These are phyloP conservation scores for Biscutella laevigata DNA, from an alignment of 441 rosid species.

Conservation along the genomic window DNA sequence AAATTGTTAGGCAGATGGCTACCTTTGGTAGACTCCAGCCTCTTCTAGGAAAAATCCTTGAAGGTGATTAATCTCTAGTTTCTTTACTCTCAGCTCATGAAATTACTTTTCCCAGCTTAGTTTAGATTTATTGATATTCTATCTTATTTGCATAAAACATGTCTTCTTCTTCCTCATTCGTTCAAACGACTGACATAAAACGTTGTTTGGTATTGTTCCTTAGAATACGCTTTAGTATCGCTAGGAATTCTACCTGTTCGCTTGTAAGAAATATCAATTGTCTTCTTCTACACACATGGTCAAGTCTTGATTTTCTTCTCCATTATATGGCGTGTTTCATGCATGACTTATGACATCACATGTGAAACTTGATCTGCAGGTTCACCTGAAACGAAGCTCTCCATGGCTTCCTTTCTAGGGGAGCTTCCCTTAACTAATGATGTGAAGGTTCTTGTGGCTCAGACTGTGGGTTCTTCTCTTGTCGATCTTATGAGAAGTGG, in stretches of 20 bases:
- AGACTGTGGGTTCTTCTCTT: slow-evolving; percentile 71
- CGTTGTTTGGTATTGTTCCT: not conserved
- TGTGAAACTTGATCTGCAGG: slow-evolving; percentile 46
- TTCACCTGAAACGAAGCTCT: slow-evolving; percentile 64
- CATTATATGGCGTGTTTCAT: not conserved
- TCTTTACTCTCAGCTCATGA: not conserved
- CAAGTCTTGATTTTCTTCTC: not conserved
- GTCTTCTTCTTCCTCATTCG: not conserved
- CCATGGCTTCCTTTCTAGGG: slow-evolving; percentile 86
- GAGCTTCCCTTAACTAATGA: slow-evolving; percentile 76
- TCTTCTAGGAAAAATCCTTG: slow-evolving; percentile 72
- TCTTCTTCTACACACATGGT: not conserved
- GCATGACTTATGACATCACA: slow-evolving; percentile 5
- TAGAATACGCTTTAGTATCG: not conserved
- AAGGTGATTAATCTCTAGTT: slow-evolving; percentile 46
- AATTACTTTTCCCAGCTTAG: not conserved
- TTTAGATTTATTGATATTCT: not conserved
- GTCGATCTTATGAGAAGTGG: slow-evolving; percentile 69
- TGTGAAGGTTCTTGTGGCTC: slow-evolving; percentile 71
- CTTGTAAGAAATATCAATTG: not conserved
- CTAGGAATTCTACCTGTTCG: not conserved
- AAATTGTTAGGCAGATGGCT: slow-evolving; percentile 92
- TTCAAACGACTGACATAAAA: not conserved
- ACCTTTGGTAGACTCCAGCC: slow-evolving; percentile 81
- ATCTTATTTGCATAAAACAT: not conserved